Percentiles rank a stretch among this genome's conserved stretches.
phyloP scores from a whole-genome alignment of 306 rosid species.

The Quercus wislizeni region DNA sequence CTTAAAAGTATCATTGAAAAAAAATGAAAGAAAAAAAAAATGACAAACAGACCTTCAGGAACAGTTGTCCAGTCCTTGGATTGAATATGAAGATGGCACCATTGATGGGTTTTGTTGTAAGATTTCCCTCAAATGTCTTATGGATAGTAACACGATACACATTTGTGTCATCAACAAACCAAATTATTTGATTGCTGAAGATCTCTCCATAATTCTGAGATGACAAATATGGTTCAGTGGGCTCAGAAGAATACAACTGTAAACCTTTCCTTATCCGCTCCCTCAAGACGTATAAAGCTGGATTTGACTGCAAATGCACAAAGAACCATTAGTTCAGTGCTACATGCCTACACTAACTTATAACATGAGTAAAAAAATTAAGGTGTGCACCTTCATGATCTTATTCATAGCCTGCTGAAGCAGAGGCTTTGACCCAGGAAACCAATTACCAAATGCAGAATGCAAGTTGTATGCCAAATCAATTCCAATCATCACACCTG shows the following conservation, averaged over 20 bases:
- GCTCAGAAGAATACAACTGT: slow-evolving; percentile 98
- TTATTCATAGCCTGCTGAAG: slow-evolving; percentile 99
- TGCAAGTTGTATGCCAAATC: slow-evolving; percentile 97
- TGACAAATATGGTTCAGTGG: slow-evolving; percentile 96
- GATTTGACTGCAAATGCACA: slow-evolving; percentile 81
- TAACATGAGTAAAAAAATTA: background rate
- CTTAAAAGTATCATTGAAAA: slow-evolving; percentile 2
- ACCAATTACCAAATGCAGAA: slow-evolving; percentile 99
- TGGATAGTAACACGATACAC: slow-evolving; percentile 98
- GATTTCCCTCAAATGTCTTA: slow-evolving; percentile 98
- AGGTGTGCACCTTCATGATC: slow-evolving; percentile 81
- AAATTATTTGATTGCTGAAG: slow-evolving; percentile 95
- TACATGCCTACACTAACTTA: background rate
- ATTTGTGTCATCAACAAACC: slow-evolving; percentile 99
- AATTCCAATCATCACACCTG: slow-evolving; percentile 98
- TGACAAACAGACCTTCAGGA: slow-evolving; percentile 64
- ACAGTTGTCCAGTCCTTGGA: slow-evolving; percentile 97
- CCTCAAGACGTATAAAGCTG: slow-evolving; percentile 95
- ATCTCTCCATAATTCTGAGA: slow-evolving; percentile 99
- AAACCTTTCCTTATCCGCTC: slow-evolving; percentile 97
- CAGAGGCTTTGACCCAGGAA: slow-evolving; percentile 96
- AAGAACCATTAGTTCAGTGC: slow-evolving; percentile 21
- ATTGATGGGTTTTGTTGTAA: slow-evolving; percentile 95
- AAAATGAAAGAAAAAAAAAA: background rate
- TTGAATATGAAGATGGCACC: slow-evolving; percentile 97